Evolutionary conservation across 1,284 basidiomycete genomes (phyloP).

Genomic region (Mycena citricolor): DNA sequence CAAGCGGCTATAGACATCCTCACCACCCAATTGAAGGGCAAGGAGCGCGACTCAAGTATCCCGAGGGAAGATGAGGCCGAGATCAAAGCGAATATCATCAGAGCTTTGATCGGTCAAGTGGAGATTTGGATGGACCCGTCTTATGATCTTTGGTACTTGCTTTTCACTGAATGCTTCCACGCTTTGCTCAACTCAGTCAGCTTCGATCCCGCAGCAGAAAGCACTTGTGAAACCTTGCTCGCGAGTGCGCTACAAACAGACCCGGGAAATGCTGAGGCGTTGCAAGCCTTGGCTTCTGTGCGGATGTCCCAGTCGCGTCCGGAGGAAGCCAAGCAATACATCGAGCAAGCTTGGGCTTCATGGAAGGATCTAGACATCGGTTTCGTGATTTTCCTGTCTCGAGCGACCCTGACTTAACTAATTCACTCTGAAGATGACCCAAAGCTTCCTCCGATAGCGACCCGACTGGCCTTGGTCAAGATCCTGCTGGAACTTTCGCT

Average conservation of each 20-base stretch:
- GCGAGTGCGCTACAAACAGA: slow-evolving; percentile 72
- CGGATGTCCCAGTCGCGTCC: slow-evolving; percentile 85
- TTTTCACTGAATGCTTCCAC: not conserved
- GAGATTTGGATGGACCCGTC: slow-evolving; percentile 94
- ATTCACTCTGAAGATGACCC: slow-evolving; percentile 54
- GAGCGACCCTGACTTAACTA: not conserved
- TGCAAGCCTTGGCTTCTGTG: slow-evolving; percentile 84
- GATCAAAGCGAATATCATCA: slow-evolving; percentile 70
- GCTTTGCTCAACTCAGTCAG: slow-evolving; percentile 39
- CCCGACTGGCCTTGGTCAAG: slow-evolving; percentile 76
- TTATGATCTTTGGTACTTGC: slow-evolving; percentile 78
- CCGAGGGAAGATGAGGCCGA: slow-evolving; percentile 57
- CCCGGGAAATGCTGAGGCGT: slow-evolving; percentile 76
- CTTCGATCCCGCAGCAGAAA: slow-evolving; percentile 77
- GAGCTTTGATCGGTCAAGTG: slow-evolving; percentile 89
- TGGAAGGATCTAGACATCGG: slow-evolving; percentile 78
- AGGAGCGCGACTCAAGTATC: slow-evolving; percentile 51
- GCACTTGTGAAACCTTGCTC: slow-evolving; percentile 80
- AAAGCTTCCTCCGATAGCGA: slow-evolving; percentile 72
- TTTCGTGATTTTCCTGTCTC: slow-evolving; percentile 32
- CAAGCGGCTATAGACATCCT: slow-evolving; percentile 79
- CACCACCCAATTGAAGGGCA: slow-evolving; percentile 68
- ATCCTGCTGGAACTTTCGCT: slow-evolving; percentile 81
- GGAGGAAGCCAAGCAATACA: slow-evolving; percentile 73
- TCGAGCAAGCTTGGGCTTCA: slow-evolving; percentile 69